Conservation (phyloP, 495 filamentous ascomycete genomes). For the Tuber brumale region DNA sequence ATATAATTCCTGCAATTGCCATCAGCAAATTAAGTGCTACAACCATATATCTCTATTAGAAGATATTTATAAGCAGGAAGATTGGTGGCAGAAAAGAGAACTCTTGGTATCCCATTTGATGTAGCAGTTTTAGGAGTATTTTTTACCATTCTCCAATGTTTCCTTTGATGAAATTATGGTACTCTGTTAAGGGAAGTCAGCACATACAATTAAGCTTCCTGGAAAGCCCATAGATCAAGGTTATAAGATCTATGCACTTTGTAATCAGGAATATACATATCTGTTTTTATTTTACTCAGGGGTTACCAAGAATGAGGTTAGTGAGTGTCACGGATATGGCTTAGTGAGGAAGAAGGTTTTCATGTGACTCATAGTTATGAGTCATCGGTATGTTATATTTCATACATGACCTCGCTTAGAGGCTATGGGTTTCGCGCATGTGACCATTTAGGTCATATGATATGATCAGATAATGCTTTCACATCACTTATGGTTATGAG, state of each 20-base stretch:
- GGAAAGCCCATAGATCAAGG: too few relatives aligned
- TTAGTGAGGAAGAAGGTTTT: too few relatives aligned
- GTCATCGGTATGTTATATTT: too few relatives aligned
- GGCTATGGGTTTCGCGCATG: too few relatives aligned
- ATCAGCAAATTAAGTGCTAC: conserved; percentile 18
- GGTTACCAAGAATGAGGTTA: conserved; percentile 1
- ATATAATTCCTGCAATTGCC: conserved; percentile 13
- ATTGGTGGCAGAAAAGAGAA: conserved; percentile 20
- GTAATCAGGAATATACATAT: conserved; percentile 12
- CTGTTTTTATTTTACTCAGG: conserved; percentile 17
- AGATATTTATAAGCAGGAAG: neutral
- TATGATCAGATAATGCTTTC: too few relatives aligned
- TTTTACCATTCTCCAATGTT: conserved; percentile 6
- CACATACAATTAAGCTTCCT: too few relatives aligned
- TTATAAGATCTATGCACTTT: conserved; percentile 5
- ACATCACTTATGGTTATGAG: too few relatives aligned
- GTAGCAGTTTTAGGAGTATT: neutral
- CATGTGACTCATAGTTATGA: too few relatives aligned
- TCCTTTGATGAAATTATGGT: conserved; percentile 15
- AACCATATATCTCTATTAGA: conserved; percentile 11
- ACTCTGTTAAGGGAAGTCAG: too few relatives aligned
- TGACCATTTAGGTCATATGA: too few relatives aligned
- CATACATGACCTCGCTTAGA: too few relatives aligned
- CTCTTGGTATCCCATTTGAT: conserved; percentile 7
- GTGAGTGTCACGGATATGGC: too few relatives aligned